Percentiles rank a stretch among this genome's conserved stretches.
These are phyloP conservation scores for Xylariaceae sp. DNA, from an alignment of 2,329 filamentous ascomycete genomes.

Conservation along the genomic window DNA sequence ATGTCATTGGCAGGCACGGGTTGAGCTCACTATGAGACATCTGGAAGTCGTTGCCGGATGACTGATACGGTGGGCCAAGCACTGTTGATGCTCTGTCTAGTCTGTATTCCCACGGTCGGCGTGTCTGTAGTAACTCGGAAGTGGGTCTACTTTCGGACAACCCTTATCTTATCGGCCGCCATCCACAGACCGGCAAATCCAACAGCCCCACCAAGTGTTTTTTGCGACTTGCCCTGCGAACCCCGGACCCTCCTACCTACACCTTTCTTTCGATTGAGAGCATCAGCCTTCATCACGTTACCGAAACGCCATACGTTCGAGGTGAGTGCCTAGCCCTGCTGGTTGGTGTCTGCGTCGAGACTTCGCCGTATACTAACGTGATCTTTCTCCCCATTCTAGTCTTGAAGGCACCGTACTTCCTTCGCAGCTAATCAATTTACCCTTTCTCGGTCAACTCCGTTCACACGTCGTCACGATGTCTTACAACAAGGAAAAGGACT, in stretches of 20 bases:
- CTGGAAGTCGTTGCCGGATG: background rate
- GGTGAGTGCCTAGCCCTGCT: slow-evolving; percentile 13
- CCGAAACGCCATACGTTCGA: slow-evolving; percentile 50
- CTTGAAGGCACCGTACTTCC: slow-evolving; percentile 56
- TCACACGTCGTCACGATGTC: slow-evolving; percentile 61
- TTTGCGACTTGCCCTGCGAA: slow-evolving; percentile 14
- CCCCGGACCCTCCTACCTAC: background rate
- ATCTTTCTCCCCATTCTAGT: slow-evolving; percentile 60
- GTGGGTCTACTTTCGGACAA: background rate
- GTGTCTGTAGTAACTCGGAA: background rate
- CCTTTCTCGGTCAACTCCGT: slow-evolving; percentile 21
- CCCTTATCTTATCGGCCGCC: slow-evolving; percentile 24
- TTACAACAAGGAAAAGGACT: slow-evolving; percentile 96
- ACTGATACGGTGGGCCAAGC: background rate
- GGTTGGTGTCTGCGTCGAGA: background rate
- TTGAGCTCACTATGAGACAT: too few relatives aligned
- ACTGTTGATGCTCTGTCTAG: too few relatives aligned
- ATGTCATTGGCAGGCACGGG: too few relatives aligned
- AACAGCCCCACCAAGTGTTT: slow-evolving; percentile 8
- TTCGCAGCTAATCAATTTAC: slow-evolving; percentile 12
- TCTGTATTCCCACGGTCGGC: background rate
- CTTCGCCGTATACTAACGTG: background rate
- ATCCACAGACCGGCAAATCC: slow-evolving; percentile 15
- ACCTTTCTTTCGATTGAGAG: slow-evolving; percentile 5
- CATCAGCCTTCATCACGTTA: slow-evolving; percentile 57